Percentiles rank a stretch among this genome's conserved stretches.
Conservation (phyloP, 192 early-diverging fungal species). For the Allomyces macrogynus region DNA sequence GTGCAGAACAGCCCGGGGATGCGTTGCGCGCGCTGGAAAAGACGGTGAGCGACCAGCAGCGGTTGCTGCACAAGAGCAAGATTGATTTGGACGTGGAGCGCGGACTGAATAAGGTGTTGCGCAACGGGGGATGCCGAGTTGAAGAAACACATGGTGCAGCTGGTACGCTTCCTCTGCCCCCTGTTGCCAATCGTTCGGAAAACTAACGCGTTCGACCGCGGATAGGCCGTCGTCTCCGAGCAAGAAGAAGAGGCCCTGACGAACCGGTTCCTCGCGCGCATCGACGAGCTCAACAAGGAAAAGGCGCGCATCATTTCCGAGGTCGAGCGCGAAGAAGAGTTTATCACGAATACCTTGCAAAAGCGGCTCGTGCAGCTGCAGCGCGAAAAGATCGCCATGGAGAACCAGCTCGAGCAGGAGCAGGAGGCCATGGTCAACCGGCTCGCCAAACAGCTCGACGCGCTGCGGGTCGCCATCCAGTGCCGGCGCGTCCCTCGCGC, state of each 20-base stretch:
- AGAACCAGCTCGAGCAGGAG: conserved; percentile 73
- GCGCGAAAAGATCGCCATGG: conserved; percentile 76
- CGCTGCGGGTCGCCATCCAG: conserved; percentile 11
- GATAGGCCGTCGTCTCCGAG: conserved; percentile 31
- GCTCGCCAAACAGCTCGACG: conserved; percentile 61
- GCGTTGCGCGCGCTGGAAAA: not conserved
- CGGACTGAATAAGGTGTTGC: not conserved
- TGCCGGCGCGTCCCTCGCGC: not conserved
- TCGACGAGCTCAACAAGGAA: conserved; percentile 54
- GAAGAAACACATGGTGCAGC: not conserved
- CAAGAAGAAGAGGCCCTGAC: conserved; percentile 58
- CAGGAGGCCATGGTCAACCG: conserved; percentile 82
- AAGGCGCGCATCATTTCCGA: conserved; percentile 51
- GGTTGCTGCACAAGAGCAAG: not conserved
- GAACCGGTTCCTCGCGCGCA: conserved; percentile 51
- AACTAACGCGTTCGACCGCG: too few relatives aligned
- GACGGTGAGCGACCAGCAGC: not conserved
- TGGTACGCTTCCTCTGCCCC: too few relatives aligned
- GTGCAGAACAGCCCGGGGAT: not conserved
- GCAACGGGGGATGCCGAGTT: not conserved
- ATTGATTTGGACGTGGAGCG: not conserved
- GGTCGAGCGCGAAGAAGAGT: conserved; percentile 65
- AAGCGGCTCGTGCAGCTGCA: conserved; percentile 56
- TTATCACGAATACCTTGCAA: conserved; percentile 56
- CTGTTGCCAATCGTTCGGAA: too few relatives aligned